These are phyloP conservation scores for Aspergillus sclerotialis DNA, from an alignment of 2,329 filamentous ascomycete species.

Conservation along the genomic window DNA sequence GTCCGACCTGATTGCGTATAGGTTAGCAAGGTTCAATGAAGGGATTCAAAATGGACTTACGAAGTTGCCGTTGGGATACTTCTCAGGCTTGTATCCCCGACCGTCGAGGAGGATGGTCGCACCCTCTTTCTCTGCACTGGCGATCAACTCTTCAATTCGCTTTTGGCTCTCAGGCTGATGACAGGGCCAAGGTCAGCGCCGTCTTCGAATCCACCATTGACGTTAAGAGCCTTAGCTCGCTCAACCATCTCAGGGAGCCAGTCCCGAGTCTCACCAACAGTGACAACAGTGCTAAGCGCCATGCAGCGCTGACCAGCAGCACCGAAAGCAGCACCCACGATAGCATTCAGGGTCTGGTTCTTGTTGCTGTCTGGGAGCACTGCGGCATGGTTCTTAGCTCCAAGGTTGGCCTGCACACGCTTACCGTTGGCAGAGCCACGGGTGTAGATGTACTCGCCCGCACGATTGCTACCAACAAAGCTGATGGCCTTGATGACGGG, in stretches of 20 bases:
- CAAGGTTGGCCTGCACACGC: conserved; percentile 62
- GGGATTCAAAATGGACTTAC: conserved; percentile 33
- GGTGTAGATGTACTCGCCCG: conserved; percentile 62
- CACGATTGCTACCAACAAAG: conserved; percentile 62
- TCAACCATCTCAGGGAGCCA: conserved; percentile 60
- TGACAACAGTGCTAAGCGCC: conserved; percentile 59
- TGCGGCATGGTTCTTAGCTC: conserved; percentile 64
- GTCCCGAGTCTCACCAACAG: conserved; percentile 58
- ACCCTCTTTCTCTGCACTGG: conserved; percentile 56
- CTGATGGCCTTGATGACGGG: conserved; percentile 62
- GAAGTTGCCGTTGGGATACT: conserved; percentile 62
- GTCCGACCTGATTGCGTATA: conserved; percentile 43
- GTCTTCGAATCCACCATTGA: conserved; percentile 58
- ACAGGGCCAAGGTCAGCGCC: conserved; percentile 59
- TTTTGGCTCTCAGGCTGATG: conserved; percentile 58
- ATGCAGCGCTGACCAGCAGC: conserved; percentile 65
- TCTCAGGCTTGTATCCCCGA: conserved; percentile 53
- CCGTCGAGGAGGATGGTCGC: conserved; percentile 59
- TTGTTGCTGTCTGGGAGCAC: conserved; percentile 63
- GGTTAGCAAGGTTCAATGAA: background rate
- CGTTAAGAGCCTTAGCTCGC: conserved; percentile 52
- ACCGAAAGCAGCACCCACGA: conserved; percentile 61
- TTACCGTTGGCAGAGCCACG: conserved; percentile 64
- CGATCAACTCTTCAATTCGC: conserved; percentile 56
- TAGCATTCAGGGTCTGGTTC: conserved; percentile 60